Conservation (phyloP, 192 early-diverging fungal species). For the Coemansia furcata region DNA sequence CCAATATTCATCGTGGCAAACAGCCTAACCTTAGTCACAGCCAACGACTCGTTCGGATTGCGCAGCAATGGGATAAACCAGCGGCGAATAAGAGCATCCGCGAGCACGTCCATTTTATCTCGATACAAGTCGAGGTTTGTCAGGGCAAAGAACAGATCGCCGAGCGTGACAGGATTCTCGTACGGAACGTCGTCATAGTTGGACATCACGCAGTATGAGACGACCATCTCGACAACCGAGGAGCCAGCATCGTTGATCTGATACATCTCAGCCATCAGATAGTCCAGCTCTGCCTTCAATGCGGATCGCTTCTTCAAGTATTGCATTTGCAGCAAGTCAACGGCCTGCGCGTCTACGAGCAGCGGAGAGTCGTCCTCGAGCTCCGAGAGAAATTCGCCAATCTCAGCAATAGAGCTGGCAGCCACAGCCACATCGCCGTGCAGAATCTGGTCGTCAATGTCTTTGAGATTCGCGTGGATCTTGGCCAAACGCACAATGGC, state of each 20-base stretch:
- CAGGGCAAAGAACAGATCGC: constrained; percentile 49
- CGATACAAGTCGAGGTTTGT: constrained; percentile 34
- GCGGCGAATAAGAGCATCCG: constrained; percentile 14
- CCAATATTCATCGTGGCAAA: constrained; percentile 40
- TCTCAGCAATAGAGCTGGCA: constrained; percentile 43
- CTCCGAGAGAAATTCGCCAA: constrained; percentile 21
- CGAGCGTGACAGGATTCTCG: constrained; percentile 38
- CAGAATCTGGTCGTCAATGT: constrained; percentile 41
- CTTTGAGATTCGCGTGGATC: constrained; percentile 43
- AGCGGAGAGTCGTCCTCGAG: constrained; percentile 14
- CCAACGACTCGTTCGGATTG: constrained; percentile 20
- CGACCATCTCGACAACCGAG: constrained; percentile 22
- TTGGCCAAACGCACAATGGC: constrained; percentile 34
- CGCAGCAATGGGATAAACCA: constrained; percentile 39
- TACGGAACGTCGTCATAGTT: constrained; percentile 42
- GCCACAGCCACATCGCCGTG: constrained; percentile 43
- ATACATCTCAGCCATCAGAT: constrained; percentile 29
- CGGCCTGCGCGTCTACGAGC: neutral
- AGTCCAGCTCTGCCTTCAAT: constrained; percentile 38
- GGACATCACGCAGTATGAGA: constrained; percentile 18
- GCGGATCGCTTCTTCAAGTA: constrained; percentile 31
- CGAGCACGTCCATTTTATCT: constrained; percentile 19
- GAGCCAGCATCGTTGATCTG: constrained; percentile 8
- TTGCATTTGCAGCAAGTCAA: constrained; percentile 18
- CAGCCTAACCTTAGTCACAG: constrained; percentile 17